phyloP scores from a whole-genome alignment of 1,139 yeast species.

The Lodderomyces orthopsilosis region DNA sequence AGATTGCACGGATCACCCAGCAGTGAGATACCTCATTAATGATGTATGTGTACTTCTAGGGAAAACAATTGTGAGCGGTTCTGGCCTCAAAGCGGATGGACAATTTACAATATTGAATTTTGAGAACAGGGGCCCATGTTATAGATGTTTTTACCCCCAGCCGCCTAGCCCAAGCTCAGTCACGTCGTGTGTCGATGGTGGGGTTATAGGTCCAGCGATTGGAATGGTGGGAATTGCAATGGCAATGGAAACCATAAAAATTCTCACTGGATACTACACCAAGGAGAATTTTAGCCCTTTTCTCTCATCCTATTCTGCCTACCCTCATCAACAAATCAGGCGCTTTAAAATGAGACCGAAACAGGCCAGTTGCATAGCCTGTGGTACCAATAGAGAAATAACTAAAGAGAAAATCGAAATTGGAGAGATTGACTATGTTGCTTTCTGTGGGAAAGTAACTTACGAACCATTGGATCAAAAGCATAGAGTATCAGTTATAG shows the following conservation, averaged over 20 bases:
- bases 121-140: slow-evolving; percentile 78
- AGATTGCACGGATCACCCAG: slow-evolving; percentile 95
- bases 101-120: slow-evolving; percentile 78
- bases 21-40: slow-evolving; percentile 79
- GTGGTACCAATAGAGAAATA: slow-evolving; percentile 55
- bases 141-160: slow-evolving; percentile 85
- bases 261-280: slow-evolving; percentile 58
- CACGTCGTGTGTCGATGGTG: slow-evolving; percentile 89
- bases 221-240: slow-evolving; percentile 87
- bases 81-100: slow-evolving; percentile 90
- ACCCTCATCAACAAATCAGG: slow-evolving; percentile 66
- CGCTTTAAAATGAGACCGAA: slow-evolving; percentile 77
- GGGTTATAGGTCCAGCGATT: slow-evolving; percentile 93
- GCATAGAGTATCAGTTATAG: slow-evolving; percentile 49
- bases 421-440: slow-evolving; percentile 57
- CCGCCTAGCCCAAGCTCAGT: slow-evolving; percentile 88
- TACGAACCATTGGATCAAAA: slow-evolving; percentile 39
- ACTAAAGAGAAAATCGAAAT: slow-evolving; percentile 43
- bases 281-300: slow-evolving; percentile 60
- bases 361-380: slow-evolving; percentile 58
- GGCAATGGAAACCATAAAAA: slow-evolving; percentile 83
- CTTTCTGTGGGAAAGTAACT: slow-evolving; percentile 63
- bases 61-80: slow-evolving; percentile 82
- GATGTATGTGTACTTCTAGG: slow-evolving; percentile 75
- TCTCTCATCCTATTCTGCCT: slow-evolving; percentile 69